A percentile compares a stretch with the other conserved stretches of the same genome.
Conservation (phyloP, 2,329 filamentous ascomycete genomes). For the Trichoderma cornu-damae region DNA sequence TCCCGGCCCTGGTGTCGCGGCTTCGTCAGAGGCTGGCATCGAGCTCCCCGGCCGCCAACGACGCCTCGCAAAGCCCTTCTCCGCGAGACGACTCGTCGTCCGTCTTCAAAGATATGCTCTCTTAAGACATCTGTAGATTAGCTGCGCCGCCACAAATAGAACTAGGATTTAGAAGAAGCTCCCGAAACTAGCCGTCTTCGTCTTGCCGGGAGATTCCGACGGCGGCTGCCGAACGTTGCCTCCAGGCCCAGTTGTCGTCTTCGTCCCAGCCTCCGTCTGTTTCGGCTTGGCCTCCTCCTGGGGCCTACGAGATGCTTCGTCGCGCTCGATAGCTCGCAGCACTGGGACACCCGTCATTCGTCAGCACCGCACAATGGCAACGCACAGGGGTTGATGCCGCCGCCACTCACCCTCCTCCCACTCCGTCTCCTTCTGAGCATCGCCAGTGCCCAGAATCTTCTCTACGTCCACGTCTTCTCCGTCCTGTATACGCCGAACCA, state of each 20-base stretch:
- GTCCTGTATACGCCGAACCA: constrained; percentile 62
- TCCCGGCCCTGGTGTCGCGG: constrained; percentile 52
- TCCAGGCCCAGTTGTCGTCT: constrained; percentile 14
- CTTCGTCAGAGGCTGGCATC: constrained; percentile 35
- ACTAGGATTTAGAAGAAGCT: constrained; percentile 45
- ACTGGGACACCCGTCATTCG: constrained; percentile 42
- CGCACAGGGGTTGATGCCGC: neutral
- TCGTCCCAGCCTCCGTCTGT: constrained; percentile 23
- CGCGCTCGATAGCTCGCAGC: constrained; percentile 60
- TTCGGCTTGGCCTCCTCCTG: constrained; percentile 39
- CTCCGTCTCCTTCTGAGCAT: constrained; percentile 67
- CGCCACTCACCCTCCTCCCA: constrained; percentile 72
- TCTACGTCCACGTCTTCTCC: constrained; percentile 84
- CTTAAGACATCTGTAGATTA: constrained; percentile 36
- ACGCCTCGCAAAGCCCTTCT: neutral
- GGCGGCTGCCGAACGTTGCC: constrained; percentile 16
- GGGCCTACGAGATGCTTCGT: constrained; percentile 49
- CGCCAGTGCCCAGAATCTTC: constrained; percentile 70
- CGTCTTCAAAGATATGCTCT: constrained; percentile 57
- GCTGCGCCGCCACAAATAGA: neutral
- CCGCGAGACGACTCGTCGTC: constrained; percentile 24
- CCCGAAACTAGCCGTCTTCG: constrained; percentile 35
- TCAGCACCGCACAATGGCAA: constrained; percentile 19
- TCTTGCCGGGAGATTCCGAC: constrained; percentile 25
- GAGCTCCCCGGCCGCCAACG: neutral